Percentiles rank a stretch among this genome's conserved stretches.
Evolutionary conservation across 2,329 filamentous ascomycete genomes (phyloP).

Genomic region (Xylaria sp.): DNA sequence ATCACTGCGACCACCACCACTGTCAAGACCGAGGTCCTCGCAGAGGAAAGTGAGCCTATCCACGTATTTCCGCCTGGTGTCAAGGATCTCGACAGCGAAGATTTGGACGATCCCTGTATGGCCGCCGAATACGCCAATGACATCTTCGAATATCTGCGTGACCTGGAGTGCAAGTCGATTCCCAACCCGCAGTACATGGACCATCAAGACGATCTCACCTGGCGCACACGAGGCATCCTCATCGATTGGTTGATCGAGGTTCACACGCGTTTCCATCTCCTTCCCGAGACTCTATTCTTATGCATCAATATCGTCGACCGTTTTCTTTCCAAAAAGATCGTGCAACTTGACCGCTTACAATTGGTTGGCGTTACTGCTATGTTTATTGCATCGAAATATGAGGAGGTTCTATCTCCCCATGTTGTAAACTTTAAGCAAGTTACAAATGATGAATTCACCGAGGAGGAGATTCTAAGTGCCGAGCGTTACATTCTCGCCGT

Average conservation of each 20-base stretch:
- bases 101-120: constrained; percentile 94
- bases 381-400: constrained; percentile 99
- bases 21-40: constrained; percentile 67
- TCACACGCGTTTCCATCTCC: constrained; percentile 93
- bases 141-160: constrained; percentile 94
- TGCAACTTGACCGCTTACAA: constrained; percentile 94
- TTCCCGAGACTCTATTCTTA: constrained; percentile 96
- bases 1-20: constrained; percentile 50
- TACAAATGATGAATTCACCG: constrained; percentile 94
- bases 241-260: constrained; percentile 99
- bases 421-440: constrained; percentile 97
- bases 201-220: constrained; percentile 93
- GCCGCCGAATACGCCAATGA: constrained; percentile 96
- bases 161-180: constrained; percentile 80
- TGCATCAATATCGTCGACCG: constrained; percentile 98
- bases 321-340: constrained; percentile 94
- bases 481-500: constrained; percentile 93
- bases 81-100: constrained; percentile 83
- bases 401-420: constrained; percentile 96
- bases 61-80: constrained; percentile 56
- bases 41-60: constrained; percentile 74
- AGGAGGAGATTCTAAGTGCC: constrained; percentile 95
- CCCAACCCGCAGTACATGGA: constrained; percentile 96
- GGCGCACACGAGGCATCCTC: constrained; percentile 98
- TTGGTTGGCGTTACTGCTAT: constrained; percentile 97